Conservation (phyloP, 1,284 basidiomycete species). For the Somion occarium region DNA sequence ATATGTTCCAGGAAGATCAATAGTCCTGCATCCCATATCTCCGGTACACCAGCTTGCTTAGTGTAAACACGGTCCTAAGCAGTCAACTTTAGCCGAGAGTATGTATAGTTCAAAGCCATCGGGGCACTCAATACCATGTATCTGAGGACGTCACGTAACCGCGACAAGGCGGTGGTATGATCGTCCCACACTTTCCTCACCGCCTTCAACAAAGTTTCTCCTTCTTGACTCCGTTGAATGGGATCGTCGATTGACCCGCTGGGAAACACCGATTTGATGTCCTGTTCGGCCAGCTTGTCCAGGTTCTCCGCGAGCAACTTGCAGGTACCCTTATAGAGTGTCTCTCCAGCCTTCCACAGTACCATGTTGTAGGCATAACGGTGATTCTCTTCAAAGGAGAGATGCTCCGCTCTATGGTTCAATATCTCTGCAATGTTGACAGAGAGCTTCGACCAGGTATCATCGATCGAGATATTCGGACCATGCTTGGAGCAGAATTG, state of each 20-base stretch:
- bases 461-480: conserved; percentile 61
- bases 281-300: conserved; percentile 69
- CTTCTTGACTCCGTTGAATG: conserved; percentile 67
- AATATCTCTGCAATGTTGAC: conserved; percentile 93
- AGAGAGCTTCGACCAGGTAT: conserved; percentile 74
- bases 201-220: conserved; percentile 82
- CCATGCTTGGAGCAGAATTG: conserved; percentile 45
- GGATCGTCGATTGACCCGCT: conserved; percentile 49
- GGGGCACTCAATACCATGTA: conserved; percentile 72
- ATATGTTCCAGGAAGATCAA: conserved; percentile 85
- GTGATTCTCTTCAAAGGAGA: conserved; percentile 97
- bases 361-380: conserved; percentile 95
- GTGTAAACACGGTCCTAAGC: conserved; percentile 88
- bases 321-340: conserved; percentile 86
- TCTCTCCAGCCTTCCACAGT: conserved; percentile 80
- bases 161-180: conserved; percentile 86
- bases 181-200: conserved; percentile 91
- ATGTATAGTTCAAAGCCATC: neutral
- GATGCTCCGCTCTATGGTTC: conserved; percentile 87
- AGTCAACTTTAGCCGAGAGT: neutral
- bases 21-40: conserved; percentile 82
- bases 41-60: conserved; percentile 64
- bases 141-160: conserved; percentile 87
- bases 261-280: conserved; percentile 85
- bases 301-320: conserved; percentile 82